Evolutionary conservation across 306 rosid genomes (phyloP), one percentile per base, ranked within the genome.

Genomic region (Medicago ruthenica): DNA sequence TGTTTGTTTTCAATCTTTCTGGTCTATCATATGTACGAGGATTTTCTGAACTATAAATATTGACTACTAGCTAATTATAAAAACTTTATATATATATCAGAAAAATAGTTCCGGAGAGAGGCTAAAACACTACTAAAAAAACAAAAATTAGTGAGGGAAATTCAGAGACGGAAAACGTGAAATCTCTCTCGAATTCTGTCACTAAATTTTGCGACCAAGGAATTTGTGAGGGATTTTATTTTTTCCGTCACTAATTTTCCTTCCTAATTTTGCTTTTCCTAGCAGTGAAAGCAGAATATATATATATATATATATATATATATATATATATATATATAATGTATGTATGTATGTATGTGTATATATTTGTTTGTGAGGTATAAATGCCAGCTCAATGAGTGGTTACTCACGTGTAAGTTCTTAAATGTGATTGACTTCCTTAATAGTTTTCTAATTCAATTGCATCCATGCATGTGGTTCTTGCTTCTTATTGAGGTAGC

Each of bases 341-440:
- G n/a, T 27, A 3, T 3, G 4, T 27, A 1, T 27, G 4, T 27
- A 3, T 3, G 4, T 27, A 27, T 27, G n/a, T 10, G n/a, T 10
- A 13, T 45, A 45, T 42, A 27, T 27, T 27, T 41, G 47, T 11
- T 42, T 45, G 15, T 13, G 14, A 45, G 14, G 58, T 57, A 64
- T 13, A 62, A 72, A 85, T 78, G 90, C 86, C 85, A 87, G 85
- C 87, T 78, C 71, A 76, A 53, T 57, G 84, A 76, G 44, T 81
- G 84, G 76, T 79, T 61, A 72, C 88, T 83, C 91, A 88, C 97
- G 90, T 88, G 96, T 87, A 90, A 76, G 77, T 86, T 87, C 82
- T 92, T 90, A 79, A 90, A 87, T 90, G 88, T 86, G 79, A 86
- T 88, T 92, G 98, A 94, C 97, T 91, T 91, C 82, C 71, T 66